Evolutionary conservation across 345 rosid genomes (phyloP).

Genomic region (Eucalyptus sp.): DNA sequence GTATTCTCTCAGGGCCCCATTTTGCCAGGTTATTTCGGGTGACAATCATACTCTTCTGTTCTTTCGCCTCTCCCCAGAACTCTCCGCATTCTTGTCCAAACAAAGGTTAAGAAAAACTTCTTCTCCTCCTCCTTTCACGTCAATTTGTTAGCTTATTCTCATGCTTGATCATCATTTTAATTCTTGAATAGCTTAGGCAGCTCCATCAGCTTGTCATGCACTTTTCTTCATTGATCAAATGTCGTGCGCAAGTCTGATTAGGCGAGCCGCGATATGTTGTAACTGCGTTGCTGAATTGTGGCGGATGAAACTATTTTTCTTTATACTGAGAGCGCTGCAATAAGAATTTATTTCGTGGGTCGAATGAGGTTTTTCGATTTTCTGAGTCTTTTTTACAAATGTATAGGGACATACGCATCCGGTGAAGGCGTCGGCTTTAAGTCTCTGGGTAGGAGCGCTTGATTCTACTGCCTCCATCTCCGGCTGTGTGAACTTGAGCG

Average conservation of each 20-base stretch:
- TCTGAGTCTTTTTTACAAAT: not conserved
- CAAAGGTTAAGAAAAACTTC: not conserved
- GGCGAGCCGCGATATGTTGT: not conserved
- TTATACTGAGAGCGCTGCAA: not conserved
- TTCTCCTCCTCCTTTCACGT: not conserved
- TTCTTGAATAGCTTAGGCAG: not conserved
- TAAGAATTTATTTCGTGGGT: not conserved
- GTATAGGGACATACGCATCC: not conserved
- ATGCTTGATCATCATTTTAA: not conserved
- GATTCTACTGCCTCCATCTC: not conserved
- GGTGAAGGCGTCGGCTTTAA: not conserved
- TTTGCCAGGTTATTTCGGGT: not conserved
- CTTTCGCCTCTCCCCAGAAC: not conserved
- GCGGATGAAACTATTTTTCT: not conserved
- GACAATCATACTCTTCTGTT: not conserved
- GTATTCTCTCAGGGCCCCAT: not conserved
- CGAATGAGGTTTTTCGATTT: not conserved
- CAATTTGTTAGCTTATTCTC: not conserved
- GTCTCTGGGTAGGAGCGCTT: not conserved
- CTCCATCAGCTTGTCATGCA: not conserved
- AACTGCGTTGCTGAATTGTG: not conserved
- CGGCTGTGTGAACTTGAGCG: not conserved
- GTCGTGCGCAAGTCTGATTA: accelerated
- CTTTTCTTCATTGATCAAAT: not conserved
- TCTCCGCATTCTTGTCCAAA: not conserved